Percentiles rank a stretch among this genome's conserved stretches.
phyloP scores from a whole-genome alignment of 495 filamentous ascomycete species.

The Annulohypoxylon bovei region DNA sequence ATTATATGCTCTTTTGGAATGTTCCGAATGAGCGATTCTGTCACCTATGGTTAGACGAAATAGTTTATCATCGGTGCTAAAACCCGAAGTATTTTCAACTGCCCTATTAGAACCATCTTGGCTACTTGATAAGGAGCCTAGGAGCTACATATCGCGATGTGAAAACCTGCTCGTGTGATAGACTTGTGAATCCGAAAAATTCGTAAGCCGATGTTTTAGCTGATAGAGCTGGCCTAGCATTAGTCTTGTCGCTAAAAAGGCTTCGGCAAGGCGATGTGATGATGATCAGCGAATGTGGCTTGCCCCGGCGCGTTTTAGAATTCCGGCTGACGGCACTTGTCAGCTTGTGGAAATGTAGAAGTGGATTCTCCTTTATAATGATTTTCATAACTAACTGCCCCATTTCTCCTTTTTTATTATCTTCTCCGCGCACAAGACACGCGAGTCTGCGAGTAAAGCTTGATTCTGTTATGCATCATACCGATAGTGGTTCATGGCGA shows the following conservation, averaged over 20 bases:
- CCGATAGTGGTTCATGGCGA: slow-evolving; percentile 30
- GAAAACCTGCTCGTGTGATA: slow-evolving; percentile 3
- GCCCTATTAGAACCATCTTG: background rate
- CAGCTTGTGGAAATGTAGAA: slow-evolving; percentile 2
- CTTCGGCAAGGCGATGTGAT: slow-evolving; percentile 29
- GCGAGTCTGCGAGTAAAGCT: slow-evolving; percentile 29
- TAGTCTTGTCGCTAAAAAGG: slow-evolving; percentile 17
- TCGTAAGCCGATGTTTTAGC: slow-evolving; percentile 13
- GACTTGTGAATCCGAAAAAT: background rate
- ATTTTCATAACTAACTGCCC: slow-evolving; percentile 26
- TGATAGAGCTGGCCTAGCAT: slow-evolving; percentile 18
- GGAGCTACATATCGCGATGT: background rate
- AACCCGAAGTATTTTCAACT: background rate
- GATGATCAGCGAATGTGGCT: slow-evolving; percentile 37
- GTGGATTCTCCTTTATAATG: slow-evolving; percentile 39
- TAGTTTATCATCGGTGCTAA: background rate
- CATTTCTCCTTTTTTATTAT: background rate
- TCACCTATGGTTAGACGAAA: background rate
- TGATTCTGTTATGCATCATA: slow-evolving; percentile 32
- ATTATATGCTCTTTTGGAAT: background rate
- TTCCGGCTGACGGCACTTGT: slow-evolving; percentile 25
- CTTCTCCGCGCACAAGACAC: background rate
- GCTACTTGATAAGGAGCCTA: slow-evolving; percentile 1
- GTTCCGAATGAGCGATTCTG: background rate
- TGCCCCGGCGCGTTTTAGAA: slow-evolving; percentile 37